Evolutionary conservation across 2,329 filamentous ascomycete genomes (phyloP), one percentile per base, ranked within the genome.

Genomic region (Claviceps sp.): DNA sequence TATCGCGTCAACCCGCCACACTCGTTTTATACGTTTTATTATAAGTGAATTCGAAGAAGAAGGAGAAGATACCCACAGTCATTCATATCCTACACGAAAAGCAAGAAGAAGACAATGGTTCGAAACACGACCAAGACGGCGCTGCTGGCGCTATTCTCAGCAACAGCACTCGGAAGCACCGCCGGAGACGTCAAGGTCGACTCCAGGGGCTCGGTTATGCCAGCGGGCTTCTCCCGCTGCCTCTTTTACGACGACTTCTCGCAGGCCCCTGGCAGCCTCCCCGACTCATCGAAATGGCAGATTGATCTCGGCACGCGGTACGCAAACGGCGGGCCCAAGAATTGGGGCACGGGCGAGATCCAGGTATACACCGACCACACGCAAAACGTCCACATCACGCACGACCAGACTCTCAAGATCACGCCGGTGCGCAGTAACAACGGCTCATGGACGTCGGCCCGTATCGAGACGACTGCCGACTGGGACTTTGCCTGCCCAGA

Each of bases 271-370:
- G 53, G 50, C 8, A 34, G 39, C 5, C 62, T 66, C 4, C 68
- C 69, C 2, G 66, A 66, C 39, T 44, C 61, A 23, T 59, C 62
- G 14, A 73, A 70, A 58, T 77, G 73, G 73, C 62, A 64, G 34
- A 55, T 69, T 49, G 66, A 71, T 54, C 59, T 62, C n/a, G 74
- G 74, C 47, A 75, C 70, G 0, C 55, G 58, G 9, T 77, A 77
- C 55, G 64, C 70, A 7, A 13, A 37, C 1, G 69, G 69, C n/a
- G 73, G 73, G 1, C 61, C 72, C 0, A 50, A 60, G 7, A 63
- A 70, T 54, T 77, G 74, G 73, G 73, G 74, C 47, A 77, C 74
- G 4, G 66, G 68, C 52, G 74, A 77, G 58, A 62, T 71, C 17
- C 63, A 77, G 59, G 67, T 63, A 1, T 76, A 76, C 61, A 75